phyloP scores from a whole-genome alignment of 2,329 filamentous ascomycete genomes.

The Beauveria sp. region DNA sequence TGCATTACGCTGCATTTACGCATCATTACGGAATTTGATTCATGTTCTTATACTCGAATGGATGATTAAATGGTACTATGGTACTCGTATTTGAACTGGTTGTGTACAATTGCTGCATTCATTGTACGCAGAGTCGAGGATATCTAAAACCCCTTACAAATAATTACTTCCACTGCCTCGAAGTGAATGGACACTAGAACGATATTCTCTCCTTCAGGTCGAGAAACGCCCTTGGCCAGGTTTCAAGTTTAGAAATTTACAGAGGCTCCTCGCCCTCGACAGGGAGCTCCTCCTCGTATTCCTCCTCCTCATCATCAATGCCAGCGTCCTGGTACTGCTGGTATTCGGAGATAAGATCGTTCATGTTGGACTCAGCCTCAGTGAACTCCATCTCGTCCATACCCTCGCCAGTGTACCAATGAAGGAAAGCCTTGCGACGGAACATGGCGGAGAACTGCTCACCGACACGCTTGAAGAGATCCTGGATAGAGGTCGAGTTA shows the following conservation, averaged over 20 bases:
- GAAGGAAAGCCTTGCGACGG: constrained; percentile 99
- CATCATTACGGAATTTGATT: background rate
- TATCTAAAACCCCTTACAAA: constrained; percentile 30
- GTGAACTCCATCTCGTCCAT: constrained; percentile 99
- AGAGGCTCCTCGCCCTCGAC: constrained; percentile 57
- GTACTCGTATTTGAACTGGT: constrained; percentile 23
- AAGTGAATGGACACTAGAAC: constrained; percentile 16
- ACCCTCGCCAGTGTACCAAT: constrained; percentile 99
- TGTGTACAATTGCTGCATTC: constrained; percentile 24
- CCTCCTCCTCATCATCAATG: constrained; percentile 82
- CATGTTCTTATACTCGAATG: background rate
- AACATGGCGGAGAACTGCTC: constrained; percentile 99
- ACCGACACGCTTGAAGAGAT: constrained; percentile 99
- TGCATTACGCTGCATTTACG: background rate
- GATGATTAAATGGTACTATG: constrained; percentile 19
- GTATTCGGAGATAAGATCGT: constrained; percentile 98
- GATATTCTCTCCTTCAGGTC: background rate
- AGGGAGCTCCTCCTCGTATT: constrained; percentile 31
- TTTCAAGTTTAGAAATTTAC: constrained; percentile 21
- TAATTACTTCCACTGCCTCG: constrained; percentile 23
- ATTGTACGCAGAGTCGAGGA: constrained; percentile 28
- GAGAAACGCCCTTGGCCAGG: background rate
- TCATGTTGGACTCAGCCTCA: constrained; percentile 99
- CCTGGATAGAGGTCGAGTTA: constrained; percentile 99
- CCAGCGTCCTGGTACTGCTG: constrained; percentile 99